These are phyloP conservation scores for Penicillium brasilianum DNA, from an alignment of 2,329 filamentous ascomycete genomes.

Conservation along the genomic window DNA sequence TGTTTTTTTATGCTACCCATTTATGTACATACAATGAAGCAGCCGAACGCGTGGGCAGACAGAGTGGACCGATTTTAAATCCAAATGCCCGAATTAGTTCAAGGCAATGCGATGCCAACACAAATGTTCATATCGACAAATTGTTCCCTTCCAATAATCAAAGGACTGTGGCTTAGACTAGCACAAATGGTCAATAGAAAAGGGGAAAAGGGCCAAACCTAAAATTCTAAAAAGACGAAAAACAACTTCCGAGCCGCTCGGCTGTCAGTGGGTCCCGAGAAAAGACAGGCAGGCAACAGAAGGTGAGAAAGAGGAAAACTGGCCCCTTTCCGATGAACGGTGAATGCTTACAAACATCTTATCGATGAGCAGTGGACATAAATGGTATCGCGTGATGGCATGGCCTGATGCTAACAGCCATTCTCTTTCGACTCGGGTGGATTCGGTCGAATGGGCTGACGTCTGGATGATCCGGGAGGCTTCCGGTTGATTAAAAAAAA, in stretches of 20 bases:
- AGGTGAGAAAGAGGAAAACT: constrained; percentile 2
- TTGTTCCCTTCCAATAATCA: background rate
- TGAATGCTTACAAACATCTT: background rate
- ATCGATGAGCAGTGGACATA: background rate
- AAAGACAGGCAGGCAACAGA: constrained; percentile 6
- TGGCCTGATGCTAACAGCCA: constrained; percentile 21
- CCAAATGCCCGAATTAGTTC: no score
- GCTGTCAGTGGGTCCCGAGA: constrained; percentile 12
- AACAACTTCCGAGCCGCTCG: constrained; percentile 9
- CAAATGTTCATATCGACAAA: background rate
- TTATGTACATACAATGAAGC: background rate
- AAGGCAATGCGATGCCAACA: no score
- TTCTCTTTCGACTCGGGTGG: background rate
- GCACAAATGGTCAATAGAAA: background rate
- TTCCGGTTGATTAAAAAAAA: constrained; percentile 12
- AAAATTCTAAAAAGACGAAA: constrained; percentile 1
- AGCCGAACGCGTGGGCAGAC: background rate
- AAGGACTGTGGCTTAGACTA: background rate
- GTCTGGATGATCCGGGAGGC: constrained; percentile 14
- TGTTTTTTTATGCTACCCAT: background rate
- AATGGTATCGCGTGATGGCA: constrained; percentile 21
- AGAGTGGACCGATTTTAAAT: background rate
- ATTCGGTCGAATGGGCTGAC: constrained; percentile 26
- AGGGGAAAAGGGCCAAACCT: background rate
- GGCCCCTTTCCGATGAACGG: background rate